These are phyloP conservation scores for Amanita thiersii DNA, from an alignment of 768 basidiomycete genomes.

Conservation along the genomic window DNA sequence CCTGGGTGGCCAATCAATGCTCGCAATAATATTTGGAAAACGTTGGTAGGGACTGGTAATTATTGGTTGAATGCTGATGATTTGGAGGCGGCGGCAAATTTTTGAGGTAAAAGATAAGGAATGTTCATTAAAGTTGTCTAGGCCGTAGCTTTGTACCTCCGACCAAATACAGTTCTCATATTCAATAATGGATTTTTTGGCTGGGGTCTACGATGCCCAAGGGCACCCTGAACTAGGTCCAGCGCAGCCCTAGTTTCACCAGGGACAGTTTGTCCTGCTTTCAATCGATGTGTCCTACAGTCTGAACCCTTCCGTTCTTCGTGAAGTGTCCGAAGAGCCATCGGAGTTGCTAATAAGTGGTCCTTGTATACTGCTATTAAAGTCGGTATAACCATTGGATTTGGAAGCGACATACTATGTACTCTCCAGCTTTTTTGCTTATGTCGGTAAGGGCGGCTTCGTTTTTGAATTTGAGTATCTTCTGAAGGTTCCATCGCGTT, in stretches of 20 bases:
- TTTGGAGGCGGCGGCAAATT: conserved; percentile 30
- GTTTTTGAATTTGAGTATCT: conserved; percentile 56
- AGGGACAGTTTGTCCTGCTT: conserved; percentile 49
- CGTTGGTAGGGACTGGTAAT: conserved; percentile 31
- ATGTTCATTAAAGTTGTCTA: too few species aligned
- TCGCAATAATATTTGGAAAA: conserved; percentile 34
- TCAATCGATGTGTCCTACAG: conserved; percentile 22
- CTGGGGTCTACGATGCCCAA: conserved; percentile 23
- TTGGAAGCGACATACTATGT: conserved; percentile 46
- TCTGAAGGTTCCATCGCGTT: conserved; percentile 72
- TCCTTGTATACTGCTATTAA: conserved; percentile 35
- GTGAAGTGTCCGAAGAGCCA: conserved; percentile 38
- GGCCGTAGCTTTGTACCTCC: conserved; percentile 22
- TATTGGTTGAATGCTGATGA: conserved; percentile 50
- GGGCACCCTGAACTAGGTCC: conserved; percentile 44
- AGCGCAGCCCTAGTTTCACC: conserved; percentile 52
- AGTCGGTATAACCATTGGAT: conserved; percentile 6
- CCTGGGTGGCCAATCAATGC: conserved; percentile 40
- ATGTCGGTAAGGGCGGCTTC: conserved; percentile 38
- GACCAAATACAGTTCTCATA: conserved; percentile 24
- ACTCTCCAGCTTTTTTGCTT: conserved; percentile 47
- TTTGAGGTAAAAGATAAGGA: too few species aligned
- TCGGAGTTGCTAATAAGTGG: conserved; percentile 56
- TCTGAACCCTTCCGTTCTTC: conserved; percentile 30
- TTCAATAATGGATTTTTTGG: conserved; percentile 18